Percentiles rank a stretch among this genome's conserved stretches.
Evolutionary conservation across 192 early-diverging fungal genomes (phyloP).

Genomic region (Diversispora eburnea): DNA sequence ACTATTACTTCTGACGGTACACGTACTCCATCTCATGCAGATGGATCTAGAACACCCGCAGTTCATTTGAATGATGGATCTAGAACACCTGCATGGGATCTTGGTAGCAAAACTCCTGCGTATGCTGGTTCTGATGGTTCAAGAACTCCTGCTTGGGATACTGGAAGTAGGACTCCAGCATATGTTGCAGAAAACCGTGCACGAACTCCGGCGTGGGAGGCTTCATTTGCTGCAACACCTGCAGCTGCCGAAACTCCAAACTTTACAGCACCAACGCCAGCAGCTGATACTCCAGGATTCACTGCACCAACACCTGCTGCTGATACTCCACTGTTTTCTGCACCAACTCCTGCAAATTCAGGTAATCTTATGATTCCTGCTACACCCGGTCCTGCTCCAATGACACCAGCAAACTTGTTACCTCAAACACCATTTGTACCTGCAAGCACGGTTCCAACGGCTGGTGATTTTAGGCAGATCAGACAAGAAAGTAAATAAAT

Average conservation of each 20-base stretch:
- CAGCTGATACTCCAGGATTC: constrained; percentile 33
- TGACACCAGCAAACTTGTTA: constrained; percentile 44
- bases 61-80: constrained; percentile 40
- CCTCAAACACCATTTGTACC: constrained; percentile 36
- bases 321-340: constrained; percentile 31
- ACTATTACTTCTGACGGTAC: constrained; percentile 44
- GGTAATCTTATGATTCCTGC: constrained; percentile 29
- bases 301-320: constrained; percentile 47
- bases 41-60: constrained; percentile 49
- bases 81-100: constrained; percentile 68
- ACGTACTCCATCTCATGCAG: constrained; percentile 53
- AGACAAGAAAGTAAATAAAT: neutral
- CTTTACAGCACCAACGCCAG: constrained; percentile 36
- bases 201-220: constrained; percentile 60
- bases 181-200: constrained; percentile 43
- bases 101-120: constrained; percentile 48
- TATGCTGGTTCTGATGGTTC: constrained; percentile 35
- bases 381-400: constrained; percentile 45
- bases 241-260: constrained; percentile 22
- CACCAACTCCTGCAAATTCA: constrained; percentile 39
- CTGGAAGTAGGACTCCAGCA: constrained; percentile 53
- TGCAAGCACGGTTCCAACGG: neutral
- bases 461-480: neutral
- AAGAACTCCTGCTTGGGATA: constrained; percentile 53
- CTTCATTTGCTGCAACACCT: constrained; percentile 48